Evolutionary conservation across 2,329 filamentous ascomycete species (phyloP).

Genomic region (Pestalotiopsis sp.): DNA sequence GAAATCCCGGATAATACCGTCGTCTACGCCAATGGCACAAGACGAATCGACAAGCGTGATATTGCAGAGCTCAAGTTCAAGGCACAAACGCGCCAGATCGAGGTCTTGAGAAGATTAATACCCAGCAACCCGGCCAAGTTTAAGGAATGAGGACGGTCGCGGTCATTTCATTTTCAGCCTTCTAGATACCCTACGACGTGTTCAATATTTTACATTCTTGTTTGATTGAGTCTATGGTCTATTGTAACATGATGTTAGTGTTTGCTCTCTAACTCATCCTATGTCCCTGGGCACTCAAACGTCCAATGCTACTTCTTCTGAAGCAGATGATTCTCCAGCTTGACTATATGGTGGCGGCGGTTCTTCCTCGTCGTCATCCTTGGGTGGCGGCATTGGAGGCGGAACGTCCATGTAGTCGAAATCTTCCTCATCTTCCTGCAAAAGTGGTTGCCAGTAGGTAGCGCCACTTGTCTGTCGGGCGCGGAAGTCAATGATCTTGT

Average conservation of each 20-base stretch:
- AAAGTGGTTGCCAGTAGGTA: neutral
- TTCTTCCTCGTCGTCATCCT: constrained; percentile 5
- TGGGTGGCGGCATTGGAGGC: constrained; percentile 4
- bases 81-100: constrained; percentile 68
- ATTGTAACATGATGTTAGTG: neutral
- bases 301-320: neutral
- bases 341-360: constrained; percentile 5
- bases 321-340: neutral
- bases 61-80: constrained; percentile 65
- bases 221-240: neutral
- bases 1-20: constrained; percentile 69
- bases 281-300: neutral
- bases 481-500: neutral
- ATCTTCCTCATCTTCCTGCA: neutral
- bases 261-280: neutral
- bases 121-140: constrained; percentile 62
- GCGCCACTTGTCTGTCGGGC: neutral
- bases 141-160: constrained; percentile 7
- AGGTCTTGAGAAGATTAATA: constrained; percentile 68
- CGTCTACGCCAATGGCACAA: constrained; percentile 66
- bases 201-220: neutral
- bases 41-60: constrained; percentile 61
- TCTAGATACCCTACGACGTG: constrained; percentile 9
- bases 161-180: neutral
- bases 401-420: constrained; percentile 2